phyloP scores from a whole-genome alignment of 495 filamentous ascomycete species.

The Tuber melanosporum region DNA sequence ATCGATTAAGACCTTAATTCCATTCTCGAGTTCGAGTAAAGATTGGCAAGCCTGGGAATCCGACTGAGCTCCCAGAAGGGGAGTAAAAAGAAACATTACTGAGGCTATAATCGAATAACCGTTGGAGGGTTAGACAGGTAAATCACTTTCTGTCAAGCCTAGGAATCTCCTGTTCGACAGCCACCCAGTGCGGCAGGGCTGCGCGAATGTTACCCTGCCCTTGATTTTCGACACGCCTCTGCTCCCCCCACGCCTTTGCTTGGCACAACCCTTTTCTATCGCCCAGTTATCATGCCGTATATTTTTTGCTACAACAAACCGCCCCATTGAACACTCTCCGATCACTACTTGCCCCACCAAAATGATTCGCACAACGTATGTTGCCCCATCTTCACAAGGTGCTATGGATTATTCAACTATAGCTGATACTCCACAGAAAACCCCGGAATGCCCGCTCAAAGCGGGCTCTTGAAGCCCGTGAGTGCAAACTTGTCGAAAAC shows the following conservation, averaged over 20 bases:
- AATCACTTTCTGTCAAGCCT: background rate
- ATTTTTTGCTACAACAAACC: background rate
- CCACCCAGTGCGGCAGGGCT: background rate
- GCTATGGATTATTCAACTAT: background rate
- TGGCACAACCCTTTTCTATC: background rate
- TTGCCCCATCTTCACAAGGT: slow-evolving; percentile 11
- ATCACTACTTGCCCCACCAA: slow-evolving; percentile 7
- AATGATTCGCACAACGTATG: slow-evolving; percentile 39
- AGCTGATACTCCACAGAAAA: slow-evolving; percentile 37
- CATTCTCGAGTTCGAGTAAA: slow-evolving; percentile 89
- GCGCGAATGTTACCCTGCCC: background rate
- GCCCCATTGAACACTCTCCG: background rate
- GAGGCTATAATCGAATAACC: background rate
- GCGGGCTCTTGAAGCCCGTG: slow-evolving; percentile 84
- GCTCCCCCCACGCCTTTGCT: background rate
- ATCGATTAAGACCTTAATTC: slow-evolving; percentile 88
- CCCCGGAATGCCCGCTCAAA: slow-evolving; percentile 90
- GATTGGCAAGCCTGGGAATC: slow-evolving; percentile 84
- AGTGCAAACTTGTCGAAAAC: slow-evolving; percentile 80
- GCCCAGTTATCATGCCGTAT: background rate
- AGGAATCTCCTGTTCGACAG: background rate
- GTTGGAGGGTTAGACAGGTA: background rate
- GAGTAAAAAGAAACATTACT: slow-evolving; percentile 90
- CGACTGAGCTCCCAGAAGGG: slow-evolving; percentile 83
- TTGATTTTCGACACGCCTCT: background rate